Percentiles rank a stretch among this genome's conserved stretches.
Conservation (phyloP, 768 basidiomycete genomes). For the Daedalea quercina region DNA sequence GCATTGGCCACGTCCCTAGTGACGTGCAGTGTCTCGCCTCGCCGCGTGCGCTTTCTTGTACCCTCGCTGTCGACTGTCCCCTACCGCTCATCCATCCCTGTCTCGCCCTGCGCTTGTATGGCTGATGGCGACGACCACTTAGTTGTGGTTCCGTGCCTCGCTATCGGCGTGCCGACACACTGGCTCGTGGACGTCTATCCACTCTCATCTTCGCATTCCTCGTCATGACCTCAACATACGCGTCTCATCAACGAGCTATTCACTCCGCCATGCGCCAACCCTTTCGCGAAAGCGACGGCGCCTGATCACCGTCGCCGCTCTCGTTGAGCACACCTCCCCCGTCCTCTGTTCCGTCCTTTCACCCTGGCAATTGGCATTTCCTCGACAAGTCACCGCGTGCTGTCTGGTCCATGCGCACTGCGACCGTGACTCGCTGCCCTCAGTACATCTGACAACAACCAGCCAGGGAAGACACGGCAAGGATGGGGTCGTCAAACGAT, state of each 20-base stretch:
- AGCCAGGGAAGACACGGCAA: constrained; percentile 21
- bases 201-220: constrained; percentile 24
- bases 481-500: constrained; percentile 10
- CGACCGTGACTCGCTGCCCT: constrained; percentile 8
- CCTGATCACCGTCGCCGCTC: constrained; percentile 37
- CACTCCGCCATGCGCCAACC: constrained; percentile 12
- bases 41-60: constrained; percentile 50
- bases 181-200: constrained; percentile 40
- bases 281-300: constrained; percentile 19
- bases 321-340: constrained; percentile 10
- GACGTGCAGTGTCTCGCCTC: constrained; percentile 46
- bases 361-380: constrained; percentile 10
- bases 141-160: constrained; percentile 75
- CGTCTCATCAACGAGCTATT: constrained; percentile 9
- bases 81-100: constrained; percentile 16
- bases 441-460: constrained; percentile 15
- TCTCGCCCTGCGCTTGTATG: constrained; percentile 35
- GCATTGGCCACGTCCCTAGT: constrained; percentile 37
- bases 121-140: constrained; percentile 76
- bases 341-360: constrained; percentile 11
- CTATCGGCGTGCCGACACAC: constrained; percentile 61
- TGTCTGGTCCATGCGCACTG: constrained; percentile 16
- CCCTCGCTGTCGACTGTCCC: constrained; percentile 18
- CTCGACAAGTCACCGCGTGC: constrained; percentile 21
- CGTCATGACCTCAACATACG: constrained; percentile 10